Evolutionary conservation across 2,329 filamentous ascomycete species (phyloP).

Genomic region (Aspergillus novofumigatus): DNA sequence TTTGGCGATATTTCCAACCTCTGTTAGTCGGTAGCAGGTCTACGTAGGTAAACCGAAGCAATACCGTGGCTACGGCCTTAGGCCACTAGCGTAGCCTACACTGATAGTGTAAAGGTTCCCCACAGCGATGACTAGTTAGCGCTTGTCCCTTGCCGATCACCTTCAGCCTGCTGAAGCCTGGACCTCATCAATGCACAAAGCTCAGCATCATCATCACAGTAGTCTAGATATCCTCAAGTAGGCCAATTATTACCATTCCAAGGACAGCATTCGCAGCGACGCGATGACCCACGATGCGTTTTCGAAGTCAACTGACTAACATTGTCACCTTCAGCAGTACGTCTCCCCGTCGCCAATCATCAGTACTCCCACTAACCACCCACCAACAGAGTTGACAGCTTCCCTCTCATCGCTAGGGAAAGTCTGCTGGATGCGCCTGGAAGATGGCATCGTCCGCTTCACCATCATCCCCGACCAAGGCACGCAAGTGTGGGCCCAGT

Average conservation of each 20-base stretch:
- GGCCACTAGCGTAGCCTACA: background rate
- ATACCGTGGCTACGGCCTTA: background rate
- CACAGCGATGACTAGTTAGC: background rate
- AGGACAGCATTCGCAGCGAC: background rate
- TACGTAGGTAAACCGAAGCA: background rate
- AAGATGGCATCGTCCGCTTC: slow-evolving; percentile 83
- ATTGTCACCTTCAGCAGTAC: slow-evolving; percentile 49
- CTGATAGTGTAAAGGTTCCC: no score
- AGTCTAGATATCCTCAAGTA: background rate
- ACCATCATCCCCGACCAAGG: slow-evolving; percentile 93
- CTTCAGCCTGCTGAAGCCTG: background rate
- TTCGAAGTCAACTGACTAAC: slow-evolving; percentile 30
- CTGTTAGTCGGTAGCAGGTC: background rate
- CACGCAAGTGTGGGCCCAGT: slow-evolving; percentile 92
- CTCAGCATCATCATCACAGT: background rate
- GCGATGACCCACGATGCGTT: slow-evolving; percentile 27
- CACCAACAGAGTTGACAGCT: slow-evolving; percentile 53
- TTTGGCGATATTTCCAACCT: background rate
- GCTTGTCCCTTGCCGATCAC: background rate
- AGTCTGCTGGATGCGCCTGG: slow-evolving; percentile 85
- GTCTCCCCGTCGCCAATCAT: slow-evolving; percentile 18
- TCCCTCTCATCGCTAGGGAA: slow-evolving; percentile 67
- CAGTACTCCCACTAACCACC: slow-evolving; percentile 16
- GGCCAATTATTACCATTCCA: background rate
- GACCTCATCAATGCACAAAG: background rate